These are phyloP conservation scores for Magnolia officinalis DNA, from an alignment of 164 flowering plant genomes.

Conservation along the genomic window DNA sequence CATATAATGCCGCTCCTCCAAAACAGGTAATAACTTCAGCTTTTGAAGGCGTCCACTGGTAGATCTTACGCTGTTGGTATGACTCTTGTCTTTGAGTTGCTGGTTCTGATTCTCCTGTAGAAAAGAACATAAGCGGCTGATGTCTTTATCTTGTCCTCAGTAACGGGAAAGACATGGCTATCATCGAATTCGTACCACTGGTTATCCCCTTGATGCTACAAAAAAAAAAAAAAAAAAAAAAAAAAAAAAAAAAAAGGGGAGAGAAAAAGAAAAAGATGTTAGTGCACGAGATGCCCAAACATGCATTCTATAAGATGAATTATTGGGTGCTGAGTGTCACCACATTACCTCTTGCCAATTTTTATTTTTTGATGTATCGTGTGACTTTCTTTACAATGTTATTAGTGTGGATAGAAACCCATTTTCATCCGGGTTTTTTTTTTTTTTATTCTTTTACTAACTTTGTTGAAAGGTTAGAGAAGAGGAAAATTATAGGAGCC, in stretches of 20 bases:
- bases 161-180: constrained; percentile 61
- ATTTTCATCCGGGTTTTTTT: too few species aligned
- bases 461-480: background rate
- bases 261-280: too few species aligned
- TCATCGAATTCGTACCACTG: constrained; percentile 91
- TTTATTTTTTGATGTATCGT: constrained; percentile 4
- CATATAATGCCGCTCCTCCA: too few species aligned
- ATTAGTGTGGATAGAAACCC: background rate
- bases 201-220: constrained; percentile 64
- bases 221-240: background rate
- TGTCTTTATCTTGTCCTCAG: constrained; percentile 68
- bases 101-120: constrained; percentile 54
- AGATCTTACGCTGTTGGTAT: background rate
- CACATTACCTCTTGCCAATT: too few species aligned
- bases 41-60: background rate
- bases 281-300: background rate
- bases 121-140: constrained; percentile 94
- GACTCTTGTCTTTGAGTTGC: constrained; percentile 16
- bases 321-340: too few species aligned
- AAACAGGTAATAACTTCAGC: background rate
- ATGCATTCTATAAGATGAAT: too few species aligned
- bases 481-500: background rate
- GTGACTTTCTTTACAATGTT: background rate
- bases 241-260: too few species aligned
- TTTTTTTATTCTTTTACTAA: too few species aligned